Base-by-base conservation (phyloP, 768 basidiomycete species). In the Antrodiella citrinella region DNA sequence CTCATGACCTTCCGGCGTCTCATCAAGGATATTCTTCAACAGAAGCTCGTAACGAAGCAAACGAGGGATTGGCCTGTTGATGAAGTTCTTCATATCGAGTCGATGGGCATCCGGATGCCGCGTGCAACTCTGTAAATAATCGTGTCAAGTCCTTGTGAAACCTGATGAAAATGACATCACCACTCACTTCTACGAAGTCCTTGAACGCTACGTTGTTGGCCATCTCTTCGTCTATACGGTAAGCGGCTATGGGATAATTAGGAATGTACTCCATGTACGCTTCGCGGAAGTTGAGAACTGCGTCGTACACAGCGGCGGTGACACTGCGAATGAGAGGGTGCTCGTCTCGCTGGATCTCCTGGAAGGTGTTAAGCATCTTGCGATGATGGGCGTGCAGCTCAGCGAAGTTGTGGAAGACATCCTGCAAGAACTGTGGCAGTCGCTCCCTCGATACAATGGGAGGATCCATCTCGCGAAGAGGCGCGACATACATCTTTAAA, bases 221-320 rank as follows among this genome's bases (percentile, higher is more conserved):
- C 75, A 86, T 82, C 69, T 96, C 94, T 24, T 92, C 84, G 51
- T 91, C 88, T 49, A 97, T 86, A 41, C 86, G 71, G 60, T 88
- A 88, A 1, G 86, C 84, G 0, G 93, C 94, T 44, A 91, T 88
- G 1, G 95, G 94, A 66, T 93, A 90, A 68, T 93, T 84, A n/a
- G 88, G 80, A 53, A 91, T 81, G 59, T 96, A 97, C 54, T 91
- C 87, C 74, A 93, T 81, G 66, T 99, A 99, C 12, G 86, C 84
- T 45, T 90, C 86, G 4, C 89, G 79, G 75, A 95, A 98, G 57
- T 94, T 91, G 53, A 96, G 74, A 1, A 93, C 91, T 2, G 91
- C 91, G 62, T 93, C 85, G 47, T 91, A 81, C 52, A 96, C 74
- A 0, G 91, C 74, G 23, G 90, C 91, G 2, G 90, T 92, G 51